Conservation (phyloP, 345 rosid species). For the Brassica rapa region DNA sequence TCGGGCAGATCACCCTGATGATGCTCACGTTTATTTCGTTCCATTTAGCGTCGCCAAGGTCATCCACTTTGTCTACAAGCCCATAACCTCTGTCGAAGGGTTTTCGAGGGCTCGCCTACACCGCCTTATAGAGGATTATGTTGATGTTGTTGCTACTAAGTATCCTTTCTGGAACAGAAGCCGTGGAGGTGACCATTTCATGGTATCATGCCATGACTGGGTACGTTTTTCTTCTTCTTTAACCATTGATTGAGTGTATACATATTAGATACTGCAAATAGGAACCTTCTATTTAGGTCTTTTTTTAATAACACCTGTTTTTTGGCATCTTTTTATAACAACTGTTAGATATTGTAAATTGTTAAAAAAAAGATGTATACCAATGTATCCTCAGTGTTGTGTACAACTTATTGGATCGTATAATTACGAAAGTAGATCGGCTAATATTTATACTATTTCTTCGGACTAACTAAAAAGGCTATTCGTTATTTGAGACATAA, state of each 20-base stretch:
- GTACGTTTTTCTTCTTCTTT: constrained; percentile 34
- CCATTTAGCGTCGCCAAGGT: constrained; percentile 65
- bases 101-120: constrained; percentile 56
- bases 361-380: no score
- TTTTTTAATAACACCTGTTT: no score
- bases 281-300: background rate
- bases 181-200: constrained; percentile 64
- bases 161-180: constrained; percentile 64
- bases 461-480: background rate
- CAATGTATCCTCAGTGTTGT: background rate
- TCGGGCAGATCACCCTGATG: constrained; percentile 43
- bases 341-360: no score
- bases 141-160: constrained; percentile 40
- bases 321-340: no score
- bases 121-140: constrained; percentile 56
- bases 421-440: no score
- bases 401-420: background rate
- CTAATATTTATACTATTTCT: background rate
- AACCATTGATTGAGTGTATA: background rate
- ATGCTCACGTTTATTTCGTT: constrained; percentile 57
- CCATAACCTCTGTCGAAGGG: constrained; percentile 42
- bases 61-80: constrained; percentile 50
- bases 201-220: constrained; percentile 81
- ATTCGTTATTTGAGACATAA: background rate
- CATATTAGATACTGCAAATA: background rate